phyloP scores from a whole-genome alignment of 176 grass and related monocot genomes.

The Pharus latifolius region DNA sequence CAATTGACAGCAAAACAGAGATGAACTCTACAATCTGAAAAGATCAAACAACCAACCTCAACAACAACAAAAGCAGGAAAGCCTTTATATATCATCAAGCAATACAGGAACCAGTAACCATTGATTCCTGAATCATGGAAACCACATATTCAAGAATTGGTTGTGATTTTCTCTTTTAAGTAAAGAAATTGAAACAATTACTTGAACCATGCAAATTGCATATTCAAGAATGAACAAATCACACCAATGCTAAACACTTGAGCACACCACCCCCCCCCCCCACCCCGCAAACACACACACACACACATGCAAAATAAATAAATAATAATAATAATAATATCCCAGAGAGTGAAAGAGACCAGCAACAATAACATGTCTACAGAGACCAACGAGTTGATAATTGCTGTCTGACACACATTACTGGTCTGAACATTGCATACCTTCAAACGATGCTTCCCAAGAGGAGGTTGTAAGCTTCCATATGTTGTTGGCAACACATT shows the following conservation, averaged over 20 bases:
- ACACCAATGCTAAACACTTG: neutral
- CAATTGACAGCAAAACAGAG: constrained; percentile 86
- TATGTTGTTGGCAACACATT: constrained; percentile 62
- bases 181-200: constrained; percentile 10
- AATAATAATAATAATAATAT: too few relatives aligned
- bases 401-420: neutral
- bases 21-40: constrained; percentile 97
- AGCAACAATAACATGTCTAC: neutral
- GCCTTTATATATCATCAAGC: too few relatives aligned
- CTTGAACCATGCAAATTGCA: neutral
- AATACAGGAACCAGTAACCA: too few relatives aligned
- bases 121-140: too few relatives aligned
- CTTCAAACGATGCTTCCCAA: constrained; percentile 87
- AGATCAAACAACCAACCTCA: constrained; percentile 16
- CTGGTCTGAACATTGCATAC: constrained; percentile 21
- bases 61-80: neutral
- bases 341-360: too few relatives aligned
- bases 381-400: neutral
- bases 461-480: constrained; percentile 65
- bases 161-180: too few relatives aligned
- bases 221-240: neutral
- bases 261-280: too few relatives aligned
- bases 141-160: too few relatives aligned
- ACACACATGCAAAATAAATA: too few relatives aligned
- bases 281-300: too few relatives aligned